Base-by-base conservation (phyloP, 2,329 filamentous ascomycete species). In the Mycosphaerella sp. region DNA sequence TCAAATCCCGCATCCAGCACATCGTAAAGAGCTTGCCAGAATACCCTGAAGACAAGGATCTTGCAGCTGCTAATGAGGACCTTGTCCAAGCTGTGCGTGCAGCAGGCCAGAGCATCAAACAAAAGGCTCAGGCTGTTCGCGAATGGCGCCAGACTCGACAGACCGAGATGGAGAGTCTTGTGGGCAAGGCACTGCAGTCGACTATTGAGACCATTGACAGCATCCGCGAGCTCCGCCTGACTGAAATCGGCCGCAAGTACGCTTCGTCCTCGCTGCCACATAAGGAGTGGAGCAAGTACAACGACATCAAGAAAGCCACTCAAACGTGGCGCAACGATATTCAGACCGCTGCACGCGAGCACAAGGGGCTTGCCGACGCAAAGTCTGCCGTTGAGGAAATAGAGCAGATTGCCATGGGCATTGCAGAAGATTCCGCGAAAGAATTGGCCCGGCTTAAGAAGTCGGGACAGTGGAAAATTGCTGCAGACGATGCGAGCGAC, bases 191-290 rank as follows among this genome's bases (percentile, higher is more conserved):
- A 7, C 82, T 89, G n/a, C 79, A 87, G 61, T 85, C 85, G 36
- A 91, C 91, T 41, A 81, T 95, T 48, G 79, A 84, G 64, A 88
- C 94, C 13, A 79, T 96, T 28, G 86, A 91, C 57, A 81, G 82
- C 64, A 90, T 93, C 54, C 82, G 87, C 37, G 86, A 90, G 62
- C 76, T 95, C 32, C 88, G 89, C 5, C 77, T 96, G 30, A 88
- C 95, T 66, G 88, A 94, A 67, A 89, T 96, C 48, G 90, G 90
- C 50, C 91, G 94, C 82, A 79, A 73, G 53, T 98, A 93, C 90
- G 89, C 91, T 85, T 93, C 89, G 73, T 89, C 97, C 52, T 89
- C 89, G 28, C 81, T 98, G 55, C 95, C 91, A 1, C 96, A 98
- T 76, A 90, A 94, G 68, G 89, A 98, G 68, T 98, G 93, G 93